These are phyloP conservation scores for Austropuccinia psidii DNA, from an alignment of 1,284 basidiomycete species.

Conservation along the genomic window DNA sequence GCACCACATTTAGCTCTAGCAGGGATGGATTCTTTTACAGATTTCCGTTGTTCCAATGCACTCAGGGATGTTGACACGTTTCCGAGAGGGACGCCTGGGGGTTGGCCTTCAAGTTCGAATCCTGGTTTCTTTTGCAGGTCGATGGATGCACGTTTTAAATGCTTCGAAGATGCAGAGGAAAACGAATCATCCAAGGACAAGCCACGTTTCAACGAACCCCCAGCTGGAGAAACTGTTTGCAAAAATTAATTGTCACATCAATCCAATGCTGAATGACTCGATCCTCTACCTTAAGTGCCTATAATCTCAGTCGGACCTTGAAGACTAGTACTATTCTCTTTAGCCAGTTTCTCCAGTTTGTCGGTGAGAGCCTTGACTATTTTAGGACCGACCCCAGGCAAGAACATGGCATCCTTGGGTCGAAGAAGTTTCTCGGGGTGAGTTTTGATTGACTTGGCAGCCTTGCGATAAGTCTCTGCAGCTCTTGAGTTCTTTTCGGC, in stretches of 20 bases:
- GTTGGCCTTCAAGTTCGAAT: neutral
- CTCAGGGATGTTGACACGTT: neutral
- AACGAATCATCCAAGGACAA: neutral
- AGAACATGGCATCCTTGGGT: conserved; percentile 11
- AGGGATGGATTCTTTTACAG: neutral
- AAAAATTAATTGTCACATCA: neutral
- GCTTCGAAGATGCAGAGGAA: neutral
- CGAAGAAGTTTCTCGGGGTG: conserved; percentile 19
- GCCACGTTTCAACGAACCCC: neutral
- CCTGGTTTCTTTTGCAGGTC: too few species aligned
- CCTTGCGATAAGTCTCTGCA: conserved; percentile 17
- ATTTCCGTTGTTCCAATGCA: neutral
- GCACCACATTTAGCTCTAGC: neutral
- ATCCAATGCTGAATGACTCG: too few species aligned
- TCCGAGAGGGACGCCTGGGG: neutral
- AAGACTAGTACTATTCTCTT: neutral
- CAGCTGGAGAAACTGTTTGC: neutral
- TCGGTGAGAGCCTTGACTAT: conserved; percentile 10
- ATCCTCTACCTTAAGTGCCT: too few species aligned
- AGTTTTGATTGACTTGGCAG: conserved; percentile 8
- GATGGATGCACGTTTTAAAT: neutral
- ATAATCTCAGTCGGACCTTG: conserved; percentile 17
- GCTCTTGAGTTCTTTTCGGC: conserved; percentile 15
- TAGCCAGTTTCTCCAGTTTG: neutral
- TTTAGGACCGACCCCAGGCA: conserved; percentile 25